Evolutionary conservation across 83 land plant species (phyloP).

Genomic region (Thuja plicata): DNA sequence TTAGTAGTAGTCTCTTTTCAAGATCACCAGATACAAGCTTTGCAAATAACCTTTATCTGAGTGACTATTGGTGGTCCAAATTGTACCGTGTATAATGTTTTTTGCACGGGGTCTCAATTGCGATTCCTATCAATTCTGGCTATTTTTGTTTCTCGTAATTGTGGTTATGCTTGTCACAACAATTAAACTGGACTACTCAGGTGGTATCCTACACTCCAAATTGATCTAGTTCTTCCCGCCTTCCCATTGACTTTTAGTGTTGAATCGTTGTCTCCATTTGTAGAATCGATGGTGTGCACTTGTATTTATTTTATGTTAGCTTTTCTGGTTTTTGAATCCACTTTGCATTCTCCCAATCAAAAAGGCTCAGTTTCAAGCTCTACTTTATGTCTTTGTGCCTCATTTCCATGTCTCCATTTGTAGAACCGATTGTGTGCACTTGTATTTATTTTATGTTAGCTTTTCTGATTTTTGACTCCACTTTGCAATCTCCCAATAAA

Average conservation of each 20-base stretch:
- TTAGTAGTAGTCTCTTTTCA: not conserved
- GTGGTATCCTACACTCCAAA: not conserved
- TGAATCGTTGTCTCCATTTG: not conserved
- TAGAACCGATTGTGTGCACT: not conserved
- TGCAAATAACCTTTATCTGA: not conserved
- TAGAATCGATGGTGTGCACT: not conserved
- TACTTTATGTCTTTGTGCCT: not conserved
- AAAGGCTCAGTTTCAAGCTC: not conserved
- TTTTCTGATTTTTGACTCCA: not conserved
- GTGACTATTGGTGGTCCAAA: not conserved
- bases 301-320: not conserved
- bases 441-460: not conserved
- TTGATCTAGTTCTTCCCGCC: not conserved
- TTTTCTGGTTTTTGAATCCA: no score
- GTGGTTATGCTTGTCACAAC: not conserved
- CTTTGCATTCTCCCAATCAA: not conserved
- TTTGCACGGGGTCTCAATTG: not conserved
- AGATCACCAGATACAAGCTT: not conserved
- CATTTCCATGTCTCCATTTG: no score
- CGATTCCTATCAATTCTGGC: not conserved
- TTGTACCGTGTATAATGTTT: no score
- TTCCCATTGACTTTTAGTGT: no score
- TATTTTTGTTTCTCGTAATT: not conserved
- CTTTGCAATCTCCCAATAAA: not conserved
- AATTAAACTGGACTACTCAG: not conserved